Conservation (phyloP, 768 basidiomycete genomes). For the Coprinopsis sp. region DNA sequence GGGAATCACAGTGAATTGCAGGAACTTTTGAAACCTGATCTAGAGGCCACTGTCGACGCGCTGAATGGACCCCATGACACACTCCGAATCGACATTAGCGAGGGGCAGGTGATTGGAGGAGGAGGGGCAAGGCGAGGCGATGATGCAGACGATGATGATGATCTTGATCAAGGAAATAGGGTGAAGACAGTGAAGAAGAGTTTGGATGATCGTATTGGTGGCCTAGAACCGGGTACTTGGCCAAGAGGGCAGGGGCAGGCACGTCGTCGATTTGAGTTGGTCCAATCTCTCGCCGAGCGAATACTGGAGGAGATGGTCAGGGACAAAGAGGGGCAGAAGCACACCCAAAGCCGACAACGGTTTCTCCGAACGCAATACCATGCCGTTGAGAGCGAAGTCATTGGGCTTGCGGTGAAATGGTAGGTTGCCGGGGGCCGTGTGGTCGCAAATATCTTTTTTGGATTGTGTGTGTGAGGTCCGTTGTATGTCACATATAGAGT, state of each 20-base stretch:
- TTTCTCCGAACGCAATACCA: constrained; percentile 77
- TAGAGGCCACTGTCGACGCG: background rate
- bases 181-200: constrained; percentile 1
- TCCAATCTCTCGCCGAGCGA: constrained; percentile 20
- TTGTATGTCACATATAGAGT: background rate
- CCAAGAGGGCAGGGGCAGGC: background rate
- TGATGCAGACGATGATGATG: background rate
- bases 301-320: constrained; percentile 25
- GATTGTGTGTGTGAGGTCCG: background rate
- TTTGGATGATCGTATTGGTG: background rate
- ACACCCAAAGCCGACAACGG: constrained; percentile 40
- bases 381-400: constrained; percentile 74
- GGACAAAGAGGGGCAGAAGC: constrained; percentile 28
- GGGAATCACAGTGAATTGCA: background rate
- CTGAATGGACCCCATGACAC: background rate
- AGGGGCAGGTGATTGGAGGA: background rate
- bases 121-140: constrained; percentile 3
- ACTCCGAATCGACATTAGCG: background rate
- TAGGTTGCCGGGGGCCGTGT: constrained; percentile 25
- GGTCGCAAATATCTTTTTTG: too few relatives aligned
- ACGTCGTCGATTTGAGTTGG: constrained; percentile 20
- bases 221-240: constrained; percentile 2
- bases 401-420: constrained; percentile 76
- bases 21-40: background rate
- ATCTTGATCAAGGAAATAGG: background rate